These are phyloP conservation scores for Botryotinia globosa DNA, from an alignment of 2,329 filamentous ascomycete species.

Conservation along the genomic window DNA sequence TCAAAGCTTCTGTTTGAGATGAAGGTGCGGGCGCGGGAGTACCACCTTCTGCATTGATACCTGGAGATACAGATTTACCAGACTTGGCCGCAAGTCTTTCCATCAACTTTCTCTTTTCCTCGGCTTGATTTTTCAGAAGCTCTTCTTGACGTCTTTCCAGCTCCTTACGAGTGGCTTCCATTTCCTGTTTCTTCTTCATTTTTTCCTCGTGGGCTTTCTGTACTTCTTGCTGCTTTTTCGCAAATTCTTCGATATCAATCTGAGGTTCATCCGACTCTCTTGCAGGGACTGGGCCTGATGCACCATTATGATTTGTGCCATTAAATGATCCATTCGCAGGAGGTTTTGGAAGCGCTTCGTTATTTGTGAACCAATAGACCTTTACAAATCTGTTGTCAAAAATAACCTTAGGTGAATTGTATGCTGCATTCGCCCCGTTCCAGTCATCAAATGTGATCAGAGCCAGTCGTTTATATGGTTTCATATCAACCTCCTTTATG, in stretches of 20 bases:
- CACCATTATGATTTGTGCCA: slow-evolving; percentile 35
- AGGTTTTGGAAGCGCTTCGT: slow-evolving; percentile 38
- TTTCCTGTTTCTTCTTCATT: slow-evolving; percentile 57
- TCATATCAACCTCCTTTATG: slow-evolving; percentile 62
- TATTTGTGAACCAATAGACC: slow-evolving; percentile 71
- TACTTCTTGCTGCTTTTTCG: slow-evolving; percentile 66
- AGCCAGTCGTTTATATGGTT: slow-evolving; percentile 64
- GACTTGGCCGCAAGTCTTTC: slow-evolving; percentile 60
- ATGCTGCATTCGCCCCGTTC: slow-evolving; percentile 65
- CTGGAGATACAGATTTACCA: slow-evolving; percentile 32
- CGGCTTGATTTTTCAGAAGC: slow-evolving; percentile 59
- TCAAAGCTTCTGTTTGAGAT: slow-evolving; percentile 61
- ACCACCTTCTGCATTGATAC: slow-evolving; percentile 23
- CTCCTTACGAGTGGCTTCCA: slow-evolving; percentile 60
- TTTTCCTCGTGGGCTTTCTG: slow-evolving; percentile 68
- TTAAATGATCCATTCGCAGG: slow-evolving; percentile 36
- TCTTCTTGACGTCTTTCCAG: slow-evolving; percentile 63
- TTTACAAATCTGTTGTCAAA: slow-evolving; percentile 87
- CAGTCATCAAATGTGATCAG: slow-evolving; percentile 67
- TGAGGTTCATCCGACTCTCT: slow-evolving; percentile 43
- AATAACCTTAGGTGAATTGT: slow-evolving; percentile 73
- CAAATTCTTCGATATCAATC: slow-evolving; percentile 68
- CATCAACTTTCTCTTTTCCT: slow-evolving; percentile 60
- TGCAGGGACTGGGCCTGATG: slow-evolving; percentile 25
- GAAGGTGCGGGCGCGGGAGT: slow-evolving; percentile 23